phyloP scores from a whole-genome alignment of 257 asterid genomes.

The Fraxinus anomala region DNA sequence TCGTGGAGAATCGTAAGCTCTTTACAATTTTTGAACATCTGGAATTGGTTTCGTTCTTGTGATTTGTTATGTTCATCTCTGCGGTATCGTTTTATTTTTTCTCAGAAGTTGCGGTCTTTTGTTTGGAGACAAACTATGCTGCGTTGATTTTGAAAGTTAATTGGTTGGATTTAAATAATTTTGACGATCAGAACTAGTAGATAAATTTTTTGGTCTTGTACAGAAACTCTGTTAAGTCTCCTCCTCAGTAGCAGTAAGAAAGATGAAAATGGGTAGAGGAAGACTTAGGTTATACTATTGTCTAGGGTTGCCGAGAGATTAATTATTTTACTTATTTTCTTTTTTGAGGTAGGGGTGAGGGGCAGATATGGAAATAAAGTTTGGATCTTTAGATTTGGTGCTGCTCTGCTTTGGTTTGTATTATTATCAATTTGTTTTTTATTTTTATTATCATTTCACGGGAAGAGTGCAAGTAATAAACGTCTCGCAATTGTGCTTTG shows the following conservation, averaged over 20 bases:
- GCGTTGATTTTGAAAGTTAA: constrained; percentile 27
- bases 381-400: constrained; percentile 40
- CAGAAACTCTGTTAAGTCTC: constrained; percentile 24
- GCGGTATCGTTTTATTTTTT: constrained; percentile 6
- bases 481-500: neutral
- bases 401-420: neutral
- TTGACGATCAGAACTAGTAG: constrained; percentile 34
- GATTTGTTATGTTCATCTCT: constrained; percentile 18
- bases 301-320: constrained; percentile 26
- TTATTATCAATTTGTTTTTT: constrained; percentile 10
- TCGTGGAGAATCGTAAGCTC: constrained; percentile 85
- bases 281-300: constrained; percentile 25
- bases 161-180: constrained; percentile 32
- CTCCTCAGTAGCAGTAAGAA: constrained; percentile 4
- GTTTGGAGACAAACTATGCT: constrained; percentile 12
- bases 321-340: neutral
- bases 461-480: constrained; percentile 13
- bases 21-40: constrained; percentile 16
- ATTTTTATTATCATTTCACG: constrained; percentile 3
- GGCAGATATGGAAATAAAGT: constrained; percentile 26
- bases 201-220: constrained; percentile 21
- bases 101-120: constrained; percentile 25
- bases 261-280: constrained; percentile 13
- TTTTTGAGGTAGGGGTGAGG: neutral
- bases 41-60: constrained; percentile 22